Evolutionary conservation across 805 yeast genomes (phyloP), one percentile per base, ranked within the genome.

Genomic region (Candida saitoana): DNA sequence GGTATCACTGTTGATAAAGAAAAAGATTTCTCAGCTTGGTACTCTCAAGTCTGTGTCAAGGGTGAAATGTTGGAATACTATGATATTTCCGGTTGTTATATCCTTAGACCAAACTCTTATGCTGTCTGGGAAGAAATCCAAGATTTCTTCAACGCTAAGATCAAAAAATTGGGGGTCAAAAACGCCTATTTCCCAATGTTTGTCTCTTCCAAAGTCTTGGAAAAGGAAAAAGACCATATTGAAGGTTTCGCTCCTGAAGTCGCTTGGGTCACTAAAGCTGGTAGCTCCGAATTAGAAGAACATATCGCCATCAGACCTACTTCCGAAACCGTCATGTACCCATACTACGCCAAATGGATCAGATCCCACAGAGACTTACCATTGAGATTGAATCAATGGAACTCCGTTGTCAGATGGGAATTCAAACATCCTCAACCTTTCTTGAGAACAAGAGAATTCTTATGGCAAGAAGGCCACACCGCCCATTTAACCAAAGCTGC

Each of bases 391-490:
- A 93, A 93, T 75, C 99, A 93, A 73, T 93, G 99, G 99, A 95
- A 95, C 74, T 90, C 97, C 15, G 99, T 93, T 35, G 99, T 93
- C 39, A 85, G 99, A 76, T 93, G 99, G 99, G 99, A 93, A 72
- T 93, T 93, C 74, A 93, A 93, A 76, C 98, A 93, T 68, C 99
- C 99, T 44, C 99, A 93, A 73, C 99, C 99, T 39, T 93, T 93
- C 69, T 73, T 93, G 62, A 86, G 99, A 79, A 95, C 99, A 11
- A 85, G 99, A 73, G 99, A 93, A 71, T 93, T 93, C 72, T 76
- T 93, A 67, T 93, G 99, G 99, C 99, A 93, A 73, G 99, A 93
- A 73, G 99, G 99, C 56, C 99, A 93, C 74, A 93, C 99, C 39
- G 99, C 96, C 42, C 96, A 87, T 65, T 77, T 95, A 60, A 85